A percentile compares a stretch with the other conserved stretches of the same genome.
Evolutionary conservation across 2,329 filamentous ascomycete genomes (phyloP).

Genomic region (Paecilomyces dactylethromorphus): DNA sequence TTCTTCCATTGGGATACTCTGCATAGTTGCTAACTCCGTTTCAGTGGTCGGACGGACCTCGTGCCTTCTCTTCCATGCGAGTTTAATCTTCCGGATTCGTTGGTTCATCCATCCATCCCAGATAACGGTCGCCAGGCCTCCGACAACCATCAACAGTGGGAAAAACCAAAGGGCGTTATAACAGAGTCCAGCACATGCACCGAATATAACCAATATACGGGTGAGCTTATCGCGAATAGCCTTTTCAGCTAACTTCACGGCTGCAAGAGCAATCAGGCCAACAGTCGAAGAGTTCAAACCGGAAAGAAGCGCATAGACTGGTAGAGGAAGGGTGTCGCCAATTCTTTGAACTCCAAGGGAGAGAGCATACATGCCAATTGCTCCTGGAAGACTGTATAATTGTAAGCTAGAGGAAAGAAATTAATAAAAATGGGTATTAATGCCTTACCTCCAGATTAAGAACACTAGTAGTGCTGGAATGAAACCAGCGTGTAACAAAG

Average conservation of each 20-base stretch:
- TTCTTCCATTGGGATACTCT: too few species aligned
- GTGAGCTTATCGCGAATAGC: slow-evolving; percentile 61
- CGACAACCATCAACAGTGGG: slow-evolving; percentile 54
- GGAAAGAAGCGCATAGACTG: slow-evolving; percentile 63
- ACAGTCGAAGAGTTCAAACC: slow-evolving; percentile 68
- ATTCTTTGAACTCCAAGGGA: slow-evolving; percentile 60
- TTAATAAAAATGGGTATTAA: neutral
- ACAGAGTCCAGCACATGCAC: slow-evolving; percentile 58
- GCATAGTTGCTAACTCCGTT: slow-evolving; percentile 3
- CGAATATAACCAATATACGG: slow-evolving; percentile 57
- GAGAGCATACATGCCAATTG: slow-evolving; percentile 62
- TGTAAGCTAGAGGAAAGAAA: neutral
- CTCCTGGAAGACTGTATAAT: slow-evolving; percentile 56
- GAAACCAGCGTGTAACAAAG: slow-evolving; percentile 57
- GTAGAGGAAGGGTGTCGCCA: slow-evolving; percentile 49
- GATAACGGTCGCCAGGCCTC: slow-evolving; percentile 47
- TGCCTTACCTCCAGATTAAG: slow-evolving; percentile 54
- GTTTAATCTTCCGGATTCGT: slow-evolving; percentile 27
- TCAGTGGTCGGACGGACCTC: slow-evolving; percentile 6
- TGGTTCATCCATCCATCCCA: slow-evolving; percentile 53
- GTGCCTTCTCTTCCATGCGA: slow-evolving; percentile 12
- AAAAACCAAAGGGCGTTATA: slow-evolving; percentile 74
- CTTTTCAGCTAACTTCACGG: slow-evolving; percentile 60
- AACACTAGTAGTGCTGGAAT: slow-evolving; percentile 54
- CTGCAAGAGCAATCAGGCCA: slow-evolving; percentile 64